Evolutionary conservation across 257 asterid genomes (phyloP), one percentile per base, ranked within the genome.

Genomic region (Prunella vulgaris): DNA sequence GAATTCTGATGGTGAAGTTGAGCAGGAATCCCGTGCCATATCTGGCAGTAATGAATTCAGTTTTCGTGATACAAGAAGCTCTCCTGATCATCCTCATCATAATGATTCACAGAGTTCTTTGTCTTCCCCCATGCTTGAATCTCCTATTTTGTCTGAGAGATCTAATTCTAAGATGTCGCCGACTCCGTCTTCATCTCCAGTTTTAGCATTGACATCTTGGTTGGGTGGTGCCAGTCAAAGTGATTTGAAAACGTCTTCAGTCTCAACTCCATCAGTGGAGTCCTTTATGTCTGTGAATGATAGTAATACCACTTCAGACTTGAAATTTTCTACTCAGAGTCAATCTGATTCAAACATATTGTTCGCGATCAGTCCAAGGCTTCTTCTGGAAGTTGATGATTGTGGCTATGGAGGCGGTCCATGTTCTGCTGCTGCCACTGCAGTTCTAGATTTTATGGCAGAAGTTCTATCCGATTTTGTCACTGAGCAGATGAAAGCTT

Each of bases 341-440:
- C 90, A 82, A 51, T 70, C 79, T 84, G 81, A 84, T 64, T 73
- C 89, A 60, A 83, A 76, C 80, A 49, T 77, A 38, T 74, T 84
- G 71, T 85, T 84, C 63, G 75, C 73, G 0, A 79, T 87, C 22
- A 84, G 82, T 77, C 82, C 98, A 18, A 88, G 79, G 62, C 88
- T 87, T 66, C 93, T 94, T 62, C 90, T 94, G 72, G 95, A 91
- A 76, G 96, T 94, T 68, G 99, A 94, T 76, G 95, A 94, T 75
- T 86, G 88, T 81, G 97, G 99, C 60, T 91, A 91, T 79, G 97
- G 99, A 66, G 97, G 99, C n/a, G 99, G 99, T 18, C 98, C 99
- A 8, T 94, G 99, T 70, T 91, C 99, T 73, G 96, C 98, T 74
- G 97, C 90, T 60, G 98, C 99, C 66, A 79, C 95, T 75, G 97